Evolutionary conservation across 768 basidiomycete species (phyloP), one percentile per base, ranked within the genome.

Genomic region (Termitomyces sp.): DNA sequence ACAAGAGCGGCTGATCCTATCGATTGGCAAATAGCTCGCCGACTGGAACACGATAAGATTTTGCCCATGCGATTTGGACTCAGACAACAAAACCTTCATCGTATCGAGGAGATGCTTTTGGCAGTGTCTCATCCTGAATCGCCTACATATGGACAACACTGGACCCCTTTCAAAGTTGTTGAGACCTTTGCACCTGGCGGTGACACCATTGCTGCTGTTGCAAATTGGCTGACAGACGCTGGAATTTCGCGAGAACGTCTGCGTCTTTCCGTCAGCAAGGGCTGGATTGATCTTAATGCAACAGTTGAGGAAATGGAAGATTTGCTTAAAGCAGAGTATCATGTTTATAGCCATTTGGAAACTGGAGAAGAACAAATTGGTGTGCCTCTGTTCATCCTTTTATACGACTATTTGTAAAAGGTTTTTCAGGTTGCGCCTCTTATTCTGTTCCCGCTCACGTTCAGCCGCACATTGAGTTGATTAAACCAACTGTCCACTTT

Each of bases 11-110:
- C 58, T n/a, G 66, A 69, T 18, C 71, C 66, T 36, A 57, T 66
- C 18, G 64, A 64, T 55, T 71, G 70, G 71, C 18, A 52, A 4
- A 57, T 59, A 20, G 53, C 57, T 33, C 65, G 66, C 16, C 63
- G 69, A 38, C 62, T 70, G 8, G 67, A 67, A 30, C 22, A 57
- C 6, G 32, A 65, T 46, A 64, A 56, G 22, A 35, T 74, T 46
- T 68, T 84, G n/a, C 78, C 80, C 13, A 70, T 83, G 63, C 76
- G 77, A 30, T 74, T 83, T 52, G 80, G 77, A 24, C 73, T 84
- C 24, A 63, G 71, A 8, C 82, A 83, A 62, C 66, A 66, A 43
- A 79, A 83, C 57, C 66, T 81, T 48, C 67, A 78, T 42, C 71
- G 68, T 5, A 65, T 83, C 49, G 79, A 80, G 61, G 73, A 73